Evolutionary conservation across 2,329 filamentous ascomycete genomes (phyloP), one percentile per base, ranked within the genome.

Genomic region (Cytospora piceae): DNA sequence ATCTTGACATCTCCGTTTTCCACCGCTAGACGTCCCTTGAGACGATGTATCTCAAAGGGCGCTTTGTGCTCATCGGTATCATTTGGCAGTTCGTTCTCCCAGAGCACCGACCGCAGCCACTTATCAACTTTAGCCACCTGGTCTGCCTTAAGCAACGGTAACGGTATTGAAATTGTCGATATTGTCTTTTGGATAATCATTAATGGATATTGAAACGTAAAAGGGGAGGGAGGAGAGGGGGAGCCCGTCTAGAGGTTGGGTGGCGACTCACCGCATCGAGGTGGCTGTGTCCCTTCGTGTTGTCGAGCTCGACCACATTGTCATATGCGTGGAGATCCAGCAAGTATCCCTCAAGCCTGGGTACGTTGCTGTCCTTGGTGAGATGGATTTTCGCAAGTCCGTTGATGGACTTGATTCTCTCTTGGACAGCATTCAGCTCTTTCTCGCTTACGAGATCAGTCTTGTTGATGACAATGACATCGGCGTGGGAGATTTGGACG

Each of bases 391-490:
- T 93, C 1, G 95, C 95, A 2, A 97, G 82, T 0, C 91, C 90
- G 74, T 99, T 99, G 76, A 99, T 98, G 6, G 92, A 90, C 63
- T 84, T 81, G 61, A 98, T 88, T 55, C 95, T 86, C 20, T 85
- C 82, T 68, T 83, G 84, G 9, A 97, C 91, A 0, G 74, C 77
- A n/a, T 86, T 78, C 0, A 98, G 83, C 72, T 97, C 88, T 8
- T 85, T 79, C 1, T 84, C 75, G 7, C 84, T 86, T 4, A 98
- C 93, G 4, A 97, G 82, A 74, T 99, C 95, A 3, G 89, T 84
- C 77, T 99, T 99, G 80, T 99, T 99, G 71, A 99, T 87, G 49
- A 99, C 87, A 54, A 99, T 86, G 11, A 98, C 93, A 77, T 99
- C 95, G 8, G 95, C 95, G 73, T 99, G 94, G 1, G 93, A 97